Conservation (phyloP, 257 asterid genomes). For the Echites panduratus region DNA sequence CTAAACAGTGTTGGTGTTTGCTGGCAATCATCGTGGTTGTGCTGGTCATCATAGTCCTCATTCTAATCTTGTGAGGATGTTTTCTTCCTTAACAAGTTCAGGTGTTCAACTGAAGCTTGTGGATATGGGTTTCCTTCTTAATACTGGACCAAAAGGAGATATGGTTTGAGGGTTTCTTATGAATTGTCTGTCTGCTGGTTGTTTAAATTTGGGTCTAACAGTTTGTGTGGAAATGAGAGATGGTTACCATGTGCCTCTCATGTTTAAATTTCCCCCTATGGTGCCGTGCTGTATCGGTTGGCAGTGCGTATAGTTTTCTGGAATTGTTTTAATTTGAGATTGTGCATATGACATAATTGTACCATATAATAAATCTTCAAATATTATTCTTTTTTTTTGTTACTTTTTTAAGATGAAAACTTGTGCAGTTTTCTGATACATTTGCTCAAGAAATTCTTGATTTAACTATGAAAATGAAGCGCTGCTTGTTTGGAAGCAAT, state of each 20-base stretch:
- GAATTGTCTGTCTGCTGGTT: not conserved
- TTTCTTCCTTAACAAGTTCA: not conserved
- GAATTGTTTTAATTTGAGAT: not conserved
- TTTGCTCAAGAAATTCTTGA: not conserved
- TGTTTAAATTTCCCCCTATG: not conserved
- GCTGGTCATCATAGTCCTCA: conserved; percentile 14
- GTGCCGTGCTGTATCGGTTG: not conserved
- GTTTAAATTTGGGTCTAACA: not conserved
- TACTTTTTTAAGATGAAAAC: not conserved
- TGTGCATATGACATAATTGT: not conserved
- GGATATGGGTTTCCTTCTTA: not conserved
- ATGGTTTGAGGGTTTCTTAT: not conserved
- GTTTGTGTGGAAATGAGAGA: not conserved
- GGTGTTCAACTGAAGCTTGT: not conserved
- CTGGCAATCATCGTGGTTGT: conserved; percentile 17
- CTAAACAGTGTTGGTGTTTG: conserved; percentile 26
- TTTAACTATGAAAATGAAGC: not conserved
- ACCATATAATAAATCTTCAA: no score
- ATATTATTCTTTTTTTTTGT: not conserved
- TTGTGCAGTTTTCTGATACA: not conserved
- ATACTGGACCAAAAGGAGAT: not conserved
- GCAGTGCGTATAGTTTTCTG: not conserved
- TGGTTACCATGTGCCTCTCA: not conserved
- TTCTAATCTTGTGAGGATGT: conserved; percentile 12
- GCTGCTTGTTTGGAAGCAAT: not conserved